Evolutionary conservation across 805 yeast genomes (phyloP), one percentile per base, ranked within the genome.

Genomic region (Candida loeiensis): DNA sequence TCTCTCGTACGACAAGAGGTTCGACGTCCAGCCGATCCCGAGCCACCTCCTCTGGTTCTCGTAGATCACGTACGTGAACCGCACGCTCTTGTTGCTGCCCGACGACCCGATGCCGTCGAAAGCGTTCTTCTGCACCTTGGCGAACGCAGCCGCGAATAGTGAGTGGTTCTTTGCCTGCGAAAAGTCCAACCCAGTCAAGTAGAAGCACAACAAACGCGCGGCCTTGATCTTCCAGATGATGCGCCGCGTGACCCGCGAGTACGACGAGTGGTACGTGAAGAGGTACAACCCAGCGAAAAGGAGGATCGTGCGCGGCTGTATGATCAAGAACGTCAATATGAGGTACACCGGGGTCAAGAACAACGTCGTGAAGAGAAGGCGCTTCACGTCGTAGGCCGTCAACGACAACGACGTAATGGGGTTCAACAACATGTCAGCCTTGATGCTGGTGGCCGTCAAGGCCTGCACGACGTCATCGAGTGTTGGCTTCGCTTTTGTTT

Each of bases 21-120:
- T 89, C 12, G 95, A 73, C 0, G 98, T 91, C 99, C 99, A 91
- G 9, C 99, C 99, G 51, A 91, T 86, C 11, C 97, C 98, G 28
- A 91, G 71, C 99, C 99, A 91, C 53, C 95, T 80, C 56, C 99
- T 79, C 66, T 91, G 98, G 59, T 91, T 91, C 59, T 91, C 99
- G 61, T 82, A 90, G 8, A 93, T 70, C 2, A 88, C 97, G 61
- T 87, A 91, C 4, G 97, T 90, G 61, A 90, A 93, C 41, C 90
- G 66, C 21, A 87, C 89, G 1, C 80, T 78, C 39, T 68, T 62
- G 50, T 54, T 54, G 33, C 55, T 59, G 21, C 49, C 39, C 8
- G 60, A 49, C 9, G 33, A 30, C 25, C 49, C 55, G 34, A 51
- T 48, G 14, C 58, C 46, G 37, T 50, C 39, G 30, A 37, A 47